Evolutionary conservation across 495 filamentous ascomycete genomes (phyloP).

Genomic region (Echria macrotheca): DNA sequence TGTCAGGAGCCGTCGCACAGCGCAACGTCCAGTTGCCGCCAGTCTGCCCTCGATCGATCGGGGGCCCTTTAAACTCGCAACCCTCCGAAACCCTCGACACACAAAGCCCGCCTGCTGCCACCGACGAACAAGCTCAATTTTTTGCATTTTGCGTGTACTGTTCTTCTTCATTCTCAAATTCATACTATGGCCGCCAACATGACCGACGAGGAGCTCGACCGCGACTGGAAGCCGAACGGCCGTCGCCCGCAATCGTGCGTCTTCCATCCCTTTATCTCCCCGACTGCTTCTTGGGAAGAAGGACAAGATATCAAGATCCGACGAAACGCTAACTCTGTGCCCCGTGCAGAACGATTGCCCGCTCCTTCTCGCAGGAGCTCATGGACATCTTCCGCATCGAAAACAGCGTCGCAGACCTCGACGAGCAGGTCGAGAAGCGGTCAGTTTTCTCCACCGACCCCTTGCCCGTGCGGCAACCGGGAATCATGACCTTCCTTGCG

Average conservation of each 20-base stretch:
- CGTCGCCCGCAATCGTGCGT: constrained; percentile 78
- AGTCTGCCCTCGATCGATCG: constrained; percentile 13
- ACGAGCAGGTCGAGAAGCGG: constrained; percentile 78
- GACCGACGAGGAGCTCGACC: constrained; percentile 60
- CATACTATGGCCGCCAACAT: constrained; percentile 19
- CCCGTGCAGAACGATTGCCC: constrained; percentile 81
- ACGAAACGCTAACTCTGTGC: background rate
- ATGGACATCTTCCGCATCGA: constrained; percentile 87
- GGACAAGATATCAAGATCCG: background rate
- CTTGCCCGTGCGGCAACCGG: background rate
- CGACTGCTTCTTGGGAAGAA: background rate
- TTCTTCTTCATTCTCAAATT: background rate
- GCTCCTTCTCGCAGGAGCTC: constrained; percentile 77
- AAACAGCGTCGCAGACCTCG: constrained; percentile 69
- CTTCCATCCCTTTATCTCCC: background rate
- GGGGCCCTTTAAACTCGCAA: constrained; percentile 1
- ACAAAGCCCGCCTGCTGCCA: too few relatives aligned
- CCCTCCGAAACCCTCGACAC: background rate
- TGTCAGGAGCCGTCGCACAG: constrained; percentile 7
- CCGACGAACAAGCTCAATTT: too few relatives aligned
- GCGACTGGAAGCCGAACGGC: constrained; percentile 70
- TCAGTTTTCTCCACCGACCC: constrained; percentile 47
- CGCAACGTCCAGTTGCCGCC: constrained; percentile 11
- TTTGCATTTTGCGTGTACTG: background rate
- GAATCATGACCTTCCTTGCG: background rate